A percentile compares a stretch with the other conserved stretches of the same genome.
phyloP scores from a whole-genome alignment of 192 early-diverging fungal species.

The Coemansia sp. region DNA sequence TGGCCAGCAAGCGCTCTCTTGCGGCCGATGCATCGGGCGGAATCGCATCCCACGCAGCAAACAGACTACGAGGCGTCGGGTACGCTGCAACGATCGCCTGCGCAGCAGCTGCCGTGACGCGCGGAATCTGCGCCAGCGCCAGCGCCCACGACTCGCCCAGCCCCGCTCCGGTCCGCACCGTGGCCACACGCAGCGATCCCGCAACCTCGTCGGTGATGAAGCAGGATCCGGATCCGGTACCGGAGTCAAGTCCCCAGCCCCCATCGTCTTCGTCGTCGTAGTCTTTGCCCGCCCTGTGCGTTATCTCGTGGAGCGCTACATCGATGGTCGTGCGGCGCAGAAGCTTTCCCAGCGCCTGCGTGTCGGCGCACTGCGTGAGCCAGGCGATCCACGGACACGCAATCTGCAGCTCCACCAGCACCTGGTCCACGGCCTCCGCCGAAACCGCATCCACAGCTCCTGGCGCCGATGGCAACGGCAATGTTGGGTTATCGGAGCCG shows the following conservation, averaged over 20 bases:
- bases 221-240: background rate
- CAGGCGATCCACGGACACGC: slow-evolving; percentile 32
- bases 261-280: background rate
- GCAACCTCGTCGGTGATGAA: slow-evolving; percentile 26
- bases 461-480: background rate
- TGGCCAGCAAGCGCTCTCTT: slow-evolving; percentile 28
- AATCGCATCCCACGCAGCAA: slow-evolving; percentile 27
- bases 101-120: slow-evolving; percentile 36
- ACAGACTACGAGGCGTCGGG: slow-evolving; percentile 32
- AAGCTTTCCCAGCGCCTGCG: slow-evolving; percentile 24
- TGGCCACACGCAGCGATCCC: slow-evolving; percentile 12
- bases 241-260: background rate
- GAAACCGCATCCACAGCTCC: background rate
- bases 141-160: slow-evolving; percentile 37
- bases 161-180: slow-evolving; percentile 31
- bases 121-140: slow-evolving; percentile 43
- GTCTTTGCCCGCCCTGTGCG: background rate
- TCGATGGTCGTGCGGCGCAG: slow-evolving; percentile 39
- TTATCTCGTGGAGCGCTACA: slow-evolving; percentile 21
- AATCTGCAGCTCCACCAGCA: slow-evolving; percentile 31
- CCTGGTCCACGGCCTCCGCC: slow-evolving; percentile 23
- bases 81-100: slow-evolving; percentile 31
- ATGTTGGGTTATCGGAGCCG: slow-evolving; percentile 1
- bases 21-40: background rate
- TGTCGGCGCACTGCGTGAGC: slow-evolving; percentile 36